Conservation (phyloP, 2,329 filamentous ascomycete genomes). For the Neodidymelliopsis sp. region DNA sequence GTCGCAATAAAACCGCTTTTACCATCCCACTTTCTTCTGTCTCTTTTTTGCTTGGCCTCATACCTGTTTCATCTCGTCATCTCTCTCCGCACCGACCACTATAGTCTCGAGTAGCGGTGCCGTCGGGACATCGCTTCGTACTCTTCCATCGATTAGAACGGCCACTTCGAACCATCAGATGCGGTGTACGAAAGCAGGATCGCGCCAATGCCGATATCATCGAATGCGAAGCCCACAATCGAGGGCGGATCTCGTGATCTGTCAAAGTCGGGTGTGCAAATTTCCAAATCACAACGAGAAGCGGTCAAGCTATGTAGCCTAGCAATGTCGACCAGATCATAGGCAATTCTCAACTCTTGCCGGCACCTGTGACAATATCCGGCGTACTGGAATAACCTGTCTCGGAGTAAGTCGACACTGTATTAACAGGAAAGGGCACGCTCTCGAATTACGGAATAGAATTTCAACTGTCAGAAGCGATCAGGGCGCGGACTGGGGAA, state of each 20-base stretch:
- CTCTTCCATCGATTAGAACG: not conserved
- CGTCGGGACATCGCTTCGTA: not conserved
- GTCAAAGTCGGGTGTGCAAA: conserved; percentile 12
- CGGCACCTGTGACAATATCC: conserved; percentile 58
- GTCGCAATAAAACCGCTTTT: not conserved
- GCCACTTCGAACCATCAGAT: not conserved
- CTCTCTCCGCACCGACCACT: not conserved
- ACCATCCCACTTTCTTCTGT: not conserved
- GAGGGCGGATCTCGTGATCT: conserved; percentile 3
- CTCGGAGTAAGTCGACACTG: not conserved
- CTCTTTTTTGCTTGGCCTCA: not conserved
- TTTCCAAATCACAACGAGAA: conserved; percentile 11
- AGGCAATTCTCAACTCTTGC: conserved; percentile 62
- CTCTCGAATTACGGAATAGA: conserved; percentile 64
- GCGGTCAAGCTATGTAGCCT: conserved; percentile 9
- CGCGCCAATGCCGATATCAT: conserved; percentile 47
- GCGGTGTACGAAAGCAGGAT: not conserved
- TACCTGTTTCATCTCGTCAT: not conserved
- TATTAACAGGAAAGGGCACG: too few relatives aligned
- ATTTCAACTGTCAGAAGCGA: conserved; percentile 55
- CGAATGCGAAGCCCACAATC: conserved; percentile 21
- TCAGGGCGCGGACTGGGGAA: too few relatives aligned
- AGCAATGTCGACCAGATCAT: conserved; percentile 51
- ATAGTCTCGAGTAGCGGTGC: not conserved
- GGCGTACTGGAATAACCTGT: conserved; percentile 63